phyloP scores from a whole-genome alignment of 805 yeast genomes.

The Starmerella sirachaensis region DNA sequence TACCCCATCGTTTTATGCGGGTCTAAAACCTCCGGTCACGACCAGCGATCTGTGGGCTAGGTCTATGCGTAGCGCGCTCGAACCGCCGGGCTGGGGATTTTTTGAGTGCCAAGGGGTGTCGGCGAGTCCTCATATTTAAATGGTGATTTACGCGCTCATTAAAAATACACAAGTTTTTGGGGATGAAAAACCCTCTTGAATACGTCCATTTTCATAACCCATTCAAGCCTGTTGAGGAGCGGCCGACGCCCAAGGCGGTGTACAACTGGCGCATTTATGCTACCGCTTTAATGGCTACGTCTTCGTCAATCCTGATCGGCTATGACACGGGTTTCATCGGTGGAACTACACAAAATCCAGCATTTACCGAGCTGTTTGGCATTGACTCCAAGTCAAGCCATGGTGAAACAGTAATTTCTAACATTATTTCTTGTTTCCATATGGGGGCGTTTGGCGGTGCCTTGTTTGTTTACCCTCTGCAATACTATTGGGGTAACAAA shows the following conservation, averaged over 20 bases:
- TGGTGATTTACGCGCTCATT: too few relatives aligned
- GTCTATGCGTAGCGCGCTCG: too few relatives aligned
- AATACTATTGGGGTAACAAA: constrained; percentile 7
- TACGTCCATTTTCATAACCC: constrained; percentile 9
- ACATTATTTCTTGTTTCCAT: constrained; percentile 11
- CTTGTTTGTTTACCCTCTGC: constrained; percentile 6
- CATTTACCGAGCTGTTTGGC: constrained; percentile 2
- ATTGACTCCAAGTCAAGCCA: constrained; percentile 2
- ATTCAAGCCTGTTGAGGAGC: constrained; percentile 11
- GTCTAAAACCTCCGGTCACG: too few relatives aligned
- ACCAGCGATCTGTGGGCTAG: too few relatives aligned
- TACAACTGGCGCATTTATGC: constrained; percentile 13
- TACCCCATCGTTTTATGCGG: too few relatives aligned
- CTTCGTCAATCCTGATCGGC: constrained; percentile 10
- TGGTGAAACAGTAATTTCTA: constrained; percentile 9
- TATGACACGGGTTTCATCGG: constrained; percentile 13
- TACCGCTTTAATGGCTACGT: constrained; percentile 10
- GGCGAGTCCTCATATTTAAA: too few relatives aligned
- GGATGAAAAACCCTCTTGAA: too few relatives aligned
- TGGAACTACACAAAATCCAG: constrained; percentile 5
- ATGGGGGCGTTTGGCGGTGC: constrained; percentile 13
- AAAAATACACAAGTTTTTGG: too few relatives aligned
- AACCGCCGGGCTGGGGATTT: too few relatives aligned
- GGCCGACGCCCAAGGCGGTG: constrained; percentile 10
- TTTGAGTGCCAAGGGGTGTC: too few relatives aligned